Conservation (phyloP, 257 asterid genomes). For the Perilla frutescens region DNA sequence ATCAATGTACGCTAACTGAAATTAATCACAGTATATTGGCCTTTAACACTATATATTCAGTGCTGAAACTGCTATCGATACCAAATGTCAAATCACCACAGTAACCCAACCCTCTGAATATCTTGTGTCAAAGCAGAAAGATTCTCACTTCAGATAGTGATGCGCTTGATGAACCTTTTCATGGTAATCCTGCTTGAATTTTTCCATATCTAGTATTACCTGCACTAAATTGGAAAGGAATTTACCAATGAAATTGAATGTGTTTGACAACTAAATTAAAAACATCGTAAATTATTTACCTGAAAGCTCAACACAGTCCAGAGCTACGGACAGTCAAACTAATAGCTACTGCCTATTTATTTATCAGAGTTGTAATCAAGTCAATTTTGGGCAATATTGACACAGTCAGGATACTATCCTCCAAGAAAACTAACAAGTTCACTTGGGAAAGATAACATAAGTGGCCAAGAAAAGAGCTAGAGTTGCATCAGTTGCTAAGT, state of each 20-base stretch:
- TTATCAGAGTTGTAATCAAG: constrained; percentile 22
- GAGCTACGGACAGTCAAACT: constrained; percentile 18
- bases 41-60: constrained; percentile 2
- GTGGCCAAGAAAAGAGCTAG: constrained; percentile 9
- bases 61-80: background rate
- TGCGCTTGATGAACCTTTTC: constrained; percentile 62
- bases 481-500: constrained; percentile 27
- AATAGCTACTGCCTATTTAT: constrained; percentile 5
- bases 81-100: constrained; percentile 3
- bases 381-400: constrained; percentile 15
- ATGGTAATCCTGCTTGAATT: constrained; percentile 81
- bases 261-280: constrained; percentile 12
- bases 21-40: constrained; percentile 11
- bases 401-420: constrained; percentile 4
- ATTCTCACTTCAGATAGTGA: constrained; percentile 69
- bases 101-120: constrained; percentile 11
- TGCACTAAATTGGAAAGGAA: constrained; percentile 48
- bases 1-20: constrained; percentile 21
- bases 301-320: constrained; percentile 22
- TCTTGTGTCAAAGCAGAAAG: constrained; percentile 28
- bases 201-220: constrained; percentile 97
- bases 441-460: background rate
- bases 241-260: constrained; percentile 21
- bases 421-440: constrained; percentile 11
- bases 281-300: constrained; percentile 10